Conservation (phyloP, 257 asterid genomes). For the Salvia hispanica region DNA sequence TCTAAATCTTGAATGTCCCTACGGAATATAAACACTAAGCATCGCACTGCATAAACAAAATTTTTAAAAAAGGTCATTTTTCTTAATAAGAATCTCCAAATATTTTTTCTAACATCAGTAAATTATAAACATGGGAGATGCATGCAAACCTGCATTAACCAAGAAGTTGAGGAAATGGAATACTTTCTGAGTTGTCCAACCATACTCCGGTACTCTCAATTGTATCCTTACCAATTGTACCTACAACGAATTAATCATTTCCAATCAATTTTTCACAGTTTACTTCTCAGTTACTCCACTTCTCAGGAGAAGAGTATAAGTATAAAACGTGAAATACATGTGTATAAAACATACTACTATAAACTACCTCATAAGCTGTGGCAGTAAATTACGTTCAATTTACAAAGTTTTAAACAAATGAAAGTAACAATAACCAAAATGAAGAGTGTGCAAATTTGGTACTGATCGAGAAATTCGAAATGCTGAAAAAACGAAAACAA, state of each 20-base stretch:
- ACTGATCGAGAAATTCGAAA: too few relatives aligned
- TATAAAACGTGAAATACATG: neutral
- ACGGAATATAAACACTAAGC: constrained; percentile 70
- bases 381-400: neutral
- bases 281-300: too few relatives aligned
- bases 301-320: neutral
- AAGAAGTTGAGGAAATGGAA: constrained; percentile 95
- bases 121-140: neutral
- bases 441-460: too few relatives aligned
- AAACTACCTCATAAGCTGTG: neutral
- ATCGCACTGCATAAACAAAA: constrained; percentile 64
- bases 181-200: constrained; percentile 99
- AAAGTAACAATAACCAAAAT: neutral
- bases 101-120: neutral
- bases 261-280: neutral
- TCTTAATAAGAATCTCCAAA: neutral
- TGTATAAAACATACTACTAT: neutral
- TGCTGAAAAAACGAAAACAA: too few relatives aligned
- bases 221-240: constrained; percentile 91
- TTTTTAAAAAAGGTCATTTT: neutral
- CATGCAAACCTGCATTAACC: constrained; percentile 81
- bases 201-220: constrained; percentile 91
- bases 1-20: constrained; percentile 69
- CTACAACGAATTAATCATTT: constrained; percentile 36
- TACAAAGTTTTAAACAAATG: constrained; percentile 4